Conservation (phyloP, 2,329 filamentous ascomycete genomes). For the Calonectria pseudoturangicola region DNA sequence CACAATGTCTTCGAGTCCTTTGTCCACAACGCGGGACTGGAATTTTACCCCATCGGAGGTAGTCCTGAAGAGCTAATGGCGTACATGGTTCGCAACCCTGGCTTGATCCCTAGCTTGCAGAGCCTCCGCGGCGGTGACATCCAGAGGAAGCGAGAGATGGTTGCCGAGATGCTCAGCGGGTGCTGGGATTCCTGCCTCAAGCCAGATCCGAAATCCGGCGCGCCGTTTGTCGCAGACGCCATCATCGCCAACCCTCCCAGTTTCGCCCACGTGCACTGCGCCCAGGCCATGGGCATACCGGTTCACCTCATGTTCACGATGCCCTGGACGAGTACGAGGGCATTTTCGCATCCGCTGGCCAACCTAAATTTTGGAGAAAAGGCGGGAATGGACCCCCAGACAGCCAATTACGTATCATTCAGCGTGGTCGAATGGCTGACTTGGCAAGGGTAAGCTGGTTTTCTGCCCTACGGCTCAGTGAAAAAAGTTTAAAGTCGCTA, state of each 20-base stretch:
- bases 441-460: conserved; percentile 76
- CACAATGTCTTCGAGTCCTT: conserved; percentile 72
- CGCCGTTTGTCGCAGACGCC: conserved; percentile 68
- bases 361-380: conserved; percentile 75
- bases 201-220: conserved; percentile 35
- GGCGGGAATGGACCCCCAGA: conserved; percentile 66
- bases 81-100: conserved; percentile 58
- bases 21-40: conserved; percentile 67
- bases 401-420: conserved; percentile 82
- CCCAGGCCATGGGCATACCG: conserved; percentile 65
- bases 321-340: conserved; percentile 84
- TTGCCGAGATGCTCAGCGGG: conserved; percentile 54
- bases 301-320: conserved; percentile 75
- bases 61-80: conserved; percentile 61
- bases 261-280: conserved; percentile 70
- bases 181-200: conserved; percentile 56
- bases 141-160: conserved; percentile 53
- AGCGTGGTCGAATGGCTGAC: conserved; percentile 84
- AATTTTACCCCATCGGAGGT: conserved; percentile 74
- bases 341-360: conserved; percentile 83
- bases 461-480: background rate
- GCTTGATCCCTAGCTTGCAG: conserved; percentile 55
- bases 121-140: conserved; percentile 54
- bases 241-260: conserved; percentile 72
- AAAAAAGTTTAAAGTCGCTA: conserved; percentile 1